Percentiles rank a stretch among this genome's conserved stretches.
Conservation (phyloP, 352 stramenopile genomes). For the Thraustochytrium sp. region DNA sequence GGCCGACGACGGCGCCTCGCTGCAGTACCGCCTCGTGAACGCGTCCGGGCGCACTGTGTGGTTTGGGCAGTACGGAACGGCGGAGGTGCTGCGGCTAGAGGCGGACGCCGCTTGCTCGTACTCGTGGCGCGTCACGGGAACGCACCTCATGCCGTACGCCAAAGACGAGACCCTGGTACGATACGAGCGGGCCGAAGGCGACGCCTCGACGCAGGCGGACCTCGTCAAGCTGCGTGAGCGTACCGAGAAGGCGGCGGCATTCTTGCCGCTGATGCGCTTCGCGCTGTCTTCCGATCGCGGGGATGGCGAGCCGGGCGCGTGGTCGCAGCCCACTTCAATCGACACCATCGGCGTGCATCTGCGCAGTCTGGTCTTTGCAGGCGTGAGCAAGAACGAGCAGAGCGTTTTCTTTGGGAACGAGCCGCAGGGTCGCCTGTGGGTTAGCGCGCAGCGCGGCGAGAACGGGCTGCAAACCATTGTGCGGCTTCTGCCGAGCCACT, state of each 20-base stretch:
- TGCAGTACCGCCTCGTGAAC: slow-evolving; percentile 42
- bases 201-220: background rate
- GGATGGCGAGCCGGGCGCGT: slow-evolving; percentile 6
- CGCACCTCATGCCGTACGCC: background rate
- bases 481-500: slow-evolving; percentile 32
- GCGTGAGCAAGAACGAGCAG: slow-evolving; percentile 26
- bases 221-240: background rate
- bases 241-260: background rate
- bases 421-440: background rate
- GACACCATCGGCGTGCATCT: slow-evolving; percentile 22
- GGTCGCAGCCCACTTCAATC: slow-evolving; percentile 22
- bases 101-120: background rate
- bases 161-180: background rate
- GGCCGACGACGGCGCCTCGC: background rate
- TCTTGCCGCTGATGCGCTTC: slow-evolving; percentile 37
- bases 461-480: slow-evolving; percentile 41
- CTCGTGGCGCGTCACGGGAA: slow-evolving; percentile 6
- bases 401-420: slow-evolving; percentile 39
- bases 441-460: slow-evolving; percentile 39
- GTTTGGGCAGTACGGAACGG: slow-evolving; percentile 41
- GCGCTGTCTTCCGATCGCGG: background rate
- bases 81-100: slow-evolving; percentile 16
- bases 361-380: slow-evolving; percentile 3
- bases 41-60: background rate
- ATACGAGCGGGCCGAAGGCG: background rate